Evolutionary conservation across 1,139 yeast genomes (phyloP).

Genomic region (Candida albicans): DNA sequence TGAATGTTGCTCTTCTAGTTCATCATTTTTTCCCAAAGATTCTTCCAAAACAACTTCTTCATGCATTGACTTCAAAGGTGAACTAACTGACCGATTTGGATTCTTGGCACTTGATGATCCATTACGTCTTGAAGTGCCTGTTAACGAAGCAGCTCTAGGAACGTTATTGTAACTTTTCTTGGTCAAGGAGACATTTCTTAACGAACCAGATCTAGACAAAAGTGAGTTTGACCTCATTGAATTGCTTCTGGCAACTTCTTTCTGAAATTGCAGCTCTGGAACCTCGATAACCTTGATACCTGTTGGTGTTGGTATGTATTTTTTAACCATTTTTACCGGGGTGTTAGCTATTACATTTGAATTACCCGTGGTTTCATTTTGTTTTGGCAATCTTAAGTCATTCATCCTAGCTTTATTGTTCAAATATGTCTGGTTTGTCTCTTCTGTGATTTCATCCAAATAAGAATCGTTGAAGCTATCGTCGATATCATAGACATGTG

Average conservation of each 20-base stretch:
- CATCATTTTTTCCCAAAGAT: slow-evolving; percentile 13
- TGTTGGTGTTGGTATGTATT: slow-evolving; percentile 48
- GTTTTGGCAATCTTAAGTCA: slow-evolving; percentile 24
- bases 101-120: background rate
- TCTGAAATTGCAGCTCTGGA: slow-evolving; percentile 38
- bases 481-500: slow-evolving; percentile 26
- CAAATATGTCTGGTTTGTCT: slow-evolving; percentile 18
- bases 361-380: background rate
- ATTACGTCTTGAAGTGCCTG: slow-evolving; percentile 7
- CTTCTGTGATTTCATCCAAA: slow-evolving; percentile 31
- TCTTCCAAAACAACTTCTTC: slow-evolving; percentile 20
- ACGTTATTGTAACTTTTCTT: slow-evolving; percentile 13
- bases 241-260: slow-evolving; percentile 43
- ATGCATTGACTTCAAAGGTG: slow-evolving; percentile 14
- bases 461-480: slow-evolving; percentile 31
- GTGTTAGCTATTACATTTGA: background rate
- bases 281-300: slow-evolving; percentile 51
- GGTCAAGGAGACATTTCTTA: slow-evolving; percentile 16
- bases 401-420: slow-evolving; percentile 25
- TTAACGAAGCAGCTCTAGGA: slow-evolving; percentile 21
- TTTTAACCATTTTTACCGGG: slow-evolving; percentile 43
- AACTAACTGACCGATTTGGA: slow-evolving; percentile 7
- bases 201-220: slow-evolving; percentile 24
- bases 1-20: slow-evolving; percentile 14
- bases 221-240: slow-evolving; percentile 30